Evolutionary conservation across 345 rosid species (phyloP), one percentile per base, ranked within the genome.

Genomic region (Barbarea vulgaris): DNA sequence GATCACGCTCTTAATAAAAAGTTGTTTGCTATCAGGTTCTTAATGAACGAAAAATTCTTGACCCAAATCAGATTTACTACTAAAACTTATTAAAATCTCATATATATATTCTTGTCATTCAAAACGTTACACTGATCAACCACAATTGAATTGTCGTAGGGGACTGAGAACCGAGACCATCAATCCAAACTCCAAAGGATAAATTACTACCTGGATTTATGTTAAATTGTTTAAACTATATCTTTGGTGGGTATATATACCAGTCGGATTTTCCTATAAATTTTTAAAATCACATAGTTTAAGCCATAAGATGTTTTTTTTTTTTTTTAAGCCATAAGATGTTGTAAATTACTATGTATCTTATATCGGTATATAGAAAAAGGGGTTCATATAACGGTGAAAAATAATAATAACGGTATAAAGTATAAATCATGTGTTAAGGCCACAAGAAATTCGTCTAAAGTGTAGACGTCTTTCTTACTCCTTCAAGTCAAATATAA

Each of bases 401-500:
- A 63, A 27, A 25, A 50, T 46, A 30, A 25, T 27, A 46, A 44
- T 50, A 72, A 62, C 54, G 52, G 54, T 64, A 28, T 13, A 52
- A 42, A 52, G n/a, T 19, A 72, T 27, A 52, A 72, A 72, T 53
- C 33, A 64, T 63, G 56, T 22, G 36, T 51, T 17, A 53, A 34
- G 11, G 31, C 64, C 66, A 65, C 37, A 21, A 39, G 36, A 52
- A 52, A 52, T 12, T 76, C 68, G 66, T 41, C 33, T 51, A 11
- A 62, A 63, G 44, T 46, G 27, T 36, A 41, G 50, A 44, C 31
- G 57, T 69, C 30, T 22, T 42, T n/a, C 55, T 76, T 42, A 77
- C 80, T 70, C 62, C 21, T 47, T 56, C 67, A 58, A 64, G 72
- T 70, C 76, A 77, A 71, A 64, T 63, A 25, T 36, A 54, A 64